Evolutionary conservation across 108 stramenopile species (phyloP).

Genomic region (Skeletonema potamos): DNA sequence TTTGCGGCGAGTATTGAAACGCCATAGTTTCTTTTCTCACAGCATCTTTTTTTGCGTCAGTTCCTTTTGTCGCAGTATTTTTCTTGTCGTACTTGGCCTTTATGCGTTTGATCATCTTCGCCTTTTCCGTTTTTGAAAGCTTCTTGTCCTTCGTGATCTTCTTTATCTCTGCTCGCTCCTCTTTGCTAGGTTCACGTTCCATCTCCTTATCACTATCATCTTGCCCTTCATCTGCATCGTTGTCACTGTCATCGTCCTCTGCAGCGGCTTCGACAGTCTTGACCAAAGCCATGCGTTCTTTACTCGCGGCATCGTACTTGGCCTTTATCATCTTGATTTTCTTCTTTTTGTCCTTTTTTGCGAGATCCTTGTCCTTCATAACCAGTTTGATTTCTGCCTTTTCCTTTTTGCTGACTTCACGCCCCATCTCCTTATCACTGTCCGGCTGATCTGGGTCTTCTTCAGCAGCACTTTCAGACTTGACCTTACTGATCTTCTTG

Average conservation of each 20-base stretch:
- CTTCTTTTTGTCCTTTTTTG: constrained; percentile 4
- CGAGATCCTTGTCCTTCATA: constrained; percentile 9
- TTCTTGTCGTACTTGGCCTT: neutral
- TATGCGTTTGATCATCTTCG: neutral
- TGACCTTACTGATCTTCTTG: neutral
- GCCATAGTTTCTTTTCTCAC: neutral
- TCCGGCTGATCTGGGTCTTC: neutral
- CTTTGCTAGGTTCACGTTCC: neutral
- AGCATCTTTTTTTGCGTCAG: neutral
- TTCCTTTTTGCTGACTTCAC: neutral
- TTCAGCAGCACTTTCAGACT: neutral
- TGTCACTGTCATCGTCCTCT: neutral
- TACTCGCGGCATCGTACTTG: neutral
- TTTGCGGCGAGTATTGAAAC: neutral
- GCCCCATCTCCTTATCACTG: neutral
- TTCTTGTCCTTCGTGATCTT: neutral
- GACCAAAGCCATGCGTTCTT: neutral
- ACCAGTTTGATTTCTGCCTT: constrained; percentile 3
- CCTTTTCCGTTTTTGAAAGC: neutral
- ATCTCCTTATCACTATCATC: neutral
- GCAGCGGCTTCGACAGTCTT: neutral
- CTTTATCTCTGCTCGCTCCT: neutral
- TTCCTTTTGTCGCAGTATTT: neutral
- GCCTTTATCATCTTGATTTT: constrained; percentile 6
- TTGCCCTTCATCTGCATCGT: neutral